Base-by-base conservation (phyloP, 192 early-diverging fungal species). In the Dissophora ornata region DNA sequence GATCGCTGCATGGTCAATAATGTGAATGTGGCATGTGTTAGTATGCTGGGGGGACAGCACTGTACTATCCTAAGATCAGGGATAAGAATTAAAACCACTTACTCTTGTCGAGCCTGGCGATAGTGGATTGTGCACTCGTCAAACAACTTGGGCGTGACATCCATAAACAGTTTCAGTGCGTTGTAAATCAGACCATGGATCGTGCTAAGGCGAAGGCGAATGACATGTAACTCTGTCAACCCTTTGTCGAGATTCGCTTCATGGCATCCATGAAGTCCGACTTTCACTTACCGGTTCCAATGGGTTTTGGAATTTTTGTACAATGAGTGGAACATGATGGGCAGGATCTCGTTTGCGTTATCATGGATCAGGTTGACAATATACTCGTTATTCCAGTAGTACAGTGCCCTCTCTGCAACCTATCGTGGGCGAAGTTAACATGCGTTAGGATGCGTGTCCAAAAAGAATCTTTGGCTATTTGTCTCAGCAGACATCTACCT, bases 381-480 rank as follows among this genome's bases (percentile, higher is more conserved):
- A 69, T 96, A 98, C 78, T 95, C 95, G 79, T 98, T 99, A 81
- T 97, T 97, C 98, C 98, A 99, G 80, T 94, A 97, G 62, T 94
- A 96, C 30, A 99, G 86, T 38, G 97, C 97, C 68, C 98, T 89
- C 83, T 99, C 98, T 33, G 97, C 97, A 21, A 98, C 93, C 92
- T 95, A 48, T 13, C 0, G 28, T 9, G 4, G 21, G 10, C 4
- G 15, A 21, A 58, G 57, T 18, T 3, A 6, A 26, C n/a, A n/a
- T n/a, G n/a, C n/a, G n/a, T n/a, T n/a, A n/a, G n/a, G n/a, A n/a
- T n/a, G n/a, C 36, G 18, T 45, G 44, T n/a, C 44, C 6, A 9
- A 45, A 4, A n/a, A 32, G 24, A 16, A 46, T 48, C 1, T 44
- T 29, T 38, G 33, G 21, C 21, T 41, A 45, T 6, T 38, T 38